phyloP scores from a whole-genome alignment of 805 yeast genomes.

The Metschnikowia noctiluminum region DNA sequence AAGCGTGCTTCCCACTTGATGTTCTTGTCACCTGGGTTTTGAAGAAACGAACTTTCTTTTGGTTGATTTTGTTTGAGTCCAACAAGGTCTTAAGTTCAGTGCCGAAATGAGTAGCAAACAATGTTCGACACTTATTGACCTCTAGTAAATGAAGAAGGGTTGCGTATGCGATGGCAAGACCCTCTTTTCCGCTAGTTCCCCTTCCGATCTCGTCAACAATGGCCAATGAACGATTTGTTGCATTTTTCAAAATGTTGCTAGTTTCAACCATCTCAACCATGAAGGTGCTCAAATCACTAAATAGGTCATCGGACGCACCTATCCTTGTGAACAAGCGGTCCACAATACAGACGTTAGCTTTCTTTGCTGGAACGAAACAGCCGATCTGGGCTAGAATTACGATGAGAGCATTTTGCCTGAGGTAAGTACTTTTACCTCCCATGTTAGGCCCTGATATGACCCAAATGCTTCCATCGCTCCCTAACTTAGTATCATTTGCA shows the following conservation, averaged over 20 bases:
- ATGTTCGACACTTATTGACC: slow-evolving; percentile 59
- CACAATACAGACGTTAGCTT: slow-evolving; percentile 44
- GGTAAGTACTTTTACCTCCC: slow-evolving; percentile 55
- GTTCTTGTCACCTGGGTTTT: slow-evolving; percentile 31
- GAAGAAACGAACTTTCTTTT: slow-evolving; percentile 25
- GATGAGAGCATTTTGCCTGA: slow-evolving; percentile 47
- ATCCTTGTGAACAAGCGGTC: slow-evolving; percentile 48
- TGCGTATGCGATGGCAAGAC: slow-evolving; percentile 81
- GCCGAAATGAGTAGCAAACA: slow-evolving; percentile 88
- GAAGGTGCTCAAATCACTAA: slow-evolving; percentile 43
- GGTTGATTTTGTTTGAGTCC: slow-evolving; percentile 25
- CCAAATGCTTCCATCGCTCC: slow-evolving; percentile 18
- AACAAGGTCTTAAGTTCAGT: slow-evolving; percentile 38
- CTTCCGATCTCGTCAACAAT: slow-evolving; percentile 42
- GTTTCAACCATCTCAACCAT: slow-evolving; percentile 48
- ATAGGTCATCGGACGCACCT: slow-evolving; percentile 32
- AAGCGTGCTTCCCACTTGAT: slow-evolving; percentile 25
- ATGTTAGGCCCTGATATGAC: slow-evolving; percentile 37
- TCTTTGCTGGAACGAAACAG: slow-evolving; percentile 49
- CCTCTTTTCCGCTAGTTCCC: slow-evolving; percentile 69
- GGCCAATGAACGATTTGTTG: slow-evolving; percentile 40
- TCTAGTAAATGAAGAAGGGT: slow-evolving; percentile 54
- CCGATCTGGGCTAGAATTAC: slow-evolving; percentile 53
- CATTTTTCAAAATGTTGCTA: slow-evolving; percentile 31
- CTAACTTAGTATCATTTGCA: slow-evolving; percentile 37